These are phyloP conservation scores for Chaetothyriales sp. DNA, from an alignment of 2,329 filamentous ascomycete species.

Conservation along the genomic window DNA sequence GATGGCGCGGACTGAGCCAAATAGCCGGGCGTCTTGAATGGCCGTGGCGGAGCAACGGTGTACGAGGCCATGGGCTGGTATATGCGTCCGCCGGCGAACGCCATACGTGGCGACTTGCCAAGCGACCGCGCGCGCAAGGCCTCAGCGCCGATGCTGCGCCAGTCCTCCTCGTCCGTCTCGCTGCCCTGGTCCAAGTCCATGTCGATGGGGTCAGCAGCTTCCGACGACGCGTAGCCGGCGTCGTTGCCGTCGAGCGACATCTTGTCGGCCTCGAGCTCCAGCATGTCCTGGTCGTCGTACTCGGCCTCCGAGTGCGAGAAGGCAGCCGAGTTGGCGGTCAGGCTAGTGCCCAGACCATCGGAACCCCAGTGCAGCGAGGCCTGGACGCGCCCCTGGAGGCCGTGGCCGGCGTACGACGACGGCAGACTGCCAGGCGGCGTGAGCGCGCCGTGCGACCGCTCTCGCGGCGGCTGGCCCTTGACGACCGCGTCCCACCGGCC, in stretches of 20 bases:
- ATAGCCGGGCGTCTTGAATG: slow-evolving; percentile 9
- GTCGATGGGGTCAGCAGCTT: slow-evolving; percentile 48
- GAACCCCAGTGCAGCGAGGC: slow-evolving; percentile 20
- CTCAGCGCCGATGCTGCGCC: slow-evolving; percentile 77
- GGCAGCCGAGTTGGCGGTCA: slow-evolving; percentile 56
- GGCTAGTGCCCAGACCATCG: slow-evolving; percentile 40
- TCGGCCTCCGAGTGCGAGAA: slow-evolving; percentile 58
- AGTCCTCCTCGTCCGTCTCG: slow-evolving; percentile 90
- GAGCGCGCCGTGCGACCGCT: slow-evolving; percentile 18
- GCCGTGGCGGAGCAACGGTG: slow-evolving; percentile 12
- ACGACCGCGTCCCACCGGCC: slow-evolving; percentile 82
- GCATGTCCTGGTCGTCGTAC: slow-evolving; percentile 51
- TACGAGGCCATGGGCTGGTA: slow-evolving; percentile 28
- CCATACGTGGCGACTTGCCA: slow-evolving; percentile 20
- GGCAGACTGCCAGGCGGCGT: slow-evolving; percentile 30
- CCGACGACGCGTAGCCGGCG: slow-evolving; percentile 54
- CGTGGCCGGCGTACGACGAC: slow-evolving; percentile 31
- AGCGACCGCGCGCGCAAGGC: slow-evolving; percentile 57
- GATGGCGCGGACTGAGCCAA: slow-evolving; percentile 25
- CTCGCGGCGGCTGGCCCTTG: slow-evolving; percentile 44
- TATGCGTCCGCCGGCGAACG: slow-evolving; percentile 30
- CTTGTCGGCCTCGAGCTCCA: slow-evolving; percentile 79
- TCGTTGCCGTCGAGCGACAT: slow-evolving; percentile 77
- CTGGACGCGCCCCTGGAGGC: slow-evolving; percentile 35
- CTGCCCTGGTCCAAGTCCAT: slow-evolving; percentile 72